Evolutionary conservation across 2,329 filamentous ascomycete species (phyloP), one percentile per base, ranked within the genome.

Genomic region (Sarocladiaceae sp.): DNA sequence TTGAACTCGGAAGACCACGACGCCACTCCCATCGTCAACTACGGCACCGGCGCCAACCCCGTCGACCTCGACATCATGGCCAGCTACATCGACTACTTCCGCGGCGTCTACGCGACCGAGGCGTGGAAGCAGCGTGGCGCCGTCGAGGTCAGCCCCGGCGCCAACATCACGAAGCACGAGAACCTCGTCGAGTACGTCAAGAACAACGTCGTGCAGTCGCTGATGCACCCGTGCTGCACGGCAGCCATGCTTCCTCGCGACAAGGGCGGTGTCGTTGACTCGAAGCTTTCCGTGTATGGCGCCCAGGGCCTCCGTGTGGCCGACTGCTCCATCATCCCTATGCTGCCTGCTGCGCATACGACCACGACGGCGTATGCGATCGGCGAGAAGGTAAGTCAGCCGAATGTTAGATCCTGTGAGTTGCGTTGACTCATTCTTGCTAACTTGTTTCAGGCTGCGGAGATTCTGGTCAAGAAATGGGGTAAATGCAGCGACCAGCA

Each of bases 351-450:
- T 27, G 41, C 54, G 69, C 73, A 13, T 71, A 76, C 53, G 31
- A 53, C 48, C 51, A 75, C 75, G 66, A 71, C 72, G 6, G 73
- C 72, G 6, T 76, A 76, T 55, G 72, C 69, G 2, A 74, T 76
- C 51, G 73, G 69, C 1, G 73, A 76, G 57, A 72, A 72, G 51
- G 53, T 50, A 44, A 44, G 46, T 43, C 10, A 10, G 41, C 18
- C 26, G n/a, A 29, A 29, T 9, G 9, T 29, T 29, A 9, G 26
- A 9, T 9, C 26, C n/a, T n/a, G n/a, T n/a, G n/a, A n/a, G n/a
- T n/a, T n/a, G n/a, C n/a, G n/a, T n/a, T n/a, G n/a, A n/a, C n/a
- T n/a, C n/a, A n/a, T n/a, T n/a, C n/a, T n/a, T n/a, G n/a, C n/a
- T n/a, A n/a, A n/a, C n/a, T n/a, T n/a, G n/a, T n/a, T n/a, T n/a